phyloP scores from a whole-genome alignment of 192 early-diverging fungal genomes.

The Gryganskiella cystojenkinii region DNA sequence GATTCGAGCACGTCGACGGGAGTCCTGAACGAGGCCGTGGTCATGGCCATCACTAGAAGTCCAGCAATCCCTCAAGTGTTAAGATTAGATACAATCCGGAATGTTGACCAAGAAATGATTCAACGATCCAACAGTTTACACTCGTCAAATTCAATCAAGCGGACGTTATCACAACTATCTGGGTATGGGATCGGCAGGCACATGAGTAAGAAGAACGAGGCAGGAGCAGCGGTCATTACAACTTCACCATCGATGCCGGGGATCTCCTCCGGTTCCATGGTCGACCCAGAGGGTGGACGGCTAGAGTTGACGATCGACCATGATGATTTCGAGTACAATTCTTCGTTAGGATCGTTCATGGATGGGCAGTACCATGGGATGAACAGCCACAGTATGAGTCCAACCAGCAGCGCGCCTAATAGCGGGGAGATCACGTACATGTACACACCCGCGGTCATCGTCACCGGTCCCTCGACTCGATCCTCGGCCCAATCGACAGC shows the following conservation, averaged over 20 bases:
- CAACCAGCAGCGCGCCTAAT: neutral
- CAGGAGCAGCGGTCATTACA: too few species aligned
- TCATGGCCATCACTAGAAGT: conserved; percentile 19
- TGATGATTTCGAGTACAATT: too few species aligned
- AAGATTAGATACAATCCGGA: conserved; percentile 26
- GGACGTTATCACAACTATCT: conserved; percentile 17
- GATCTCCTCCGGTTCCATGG: too few species aligned
- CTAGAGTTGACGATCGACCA: too few species aligned
- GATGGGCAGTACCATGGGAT: too few species aligned
- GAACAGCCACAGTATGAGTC: too few species aligned
- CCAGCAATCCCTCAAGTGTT: conserved; percentile 33
- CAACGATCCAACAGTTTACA: conserved; percentile 40
- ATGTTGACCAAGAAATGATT: conserved; percentile 27
- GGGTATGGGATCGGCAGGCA: too few species aligned
- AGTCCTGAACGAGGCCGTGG: conserved; percentile 27
- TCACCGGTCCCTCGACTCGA: conserved; percentile 40
- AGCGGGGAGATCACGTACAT: too few species aligned
- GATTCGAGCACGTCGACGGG: conserved; percentile 16
- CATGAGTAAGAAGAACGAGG: too few species aligned
- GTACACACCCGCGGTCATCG: conserved; percentile 37
- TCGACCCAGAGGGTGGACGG: too few species aligned
- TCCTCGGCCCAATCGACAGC: conserved; percentile 39
- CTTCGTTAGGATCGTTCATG: too few species aligned
- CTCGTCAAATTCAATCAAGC: conserved; percentile 37
- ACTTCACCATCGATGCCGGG: too few species aligned